These are phyloP conservation scores for Potentilla sterilis DNA, from an alignment of 306 rosid species.

Conservation along the genomic window DNA sequence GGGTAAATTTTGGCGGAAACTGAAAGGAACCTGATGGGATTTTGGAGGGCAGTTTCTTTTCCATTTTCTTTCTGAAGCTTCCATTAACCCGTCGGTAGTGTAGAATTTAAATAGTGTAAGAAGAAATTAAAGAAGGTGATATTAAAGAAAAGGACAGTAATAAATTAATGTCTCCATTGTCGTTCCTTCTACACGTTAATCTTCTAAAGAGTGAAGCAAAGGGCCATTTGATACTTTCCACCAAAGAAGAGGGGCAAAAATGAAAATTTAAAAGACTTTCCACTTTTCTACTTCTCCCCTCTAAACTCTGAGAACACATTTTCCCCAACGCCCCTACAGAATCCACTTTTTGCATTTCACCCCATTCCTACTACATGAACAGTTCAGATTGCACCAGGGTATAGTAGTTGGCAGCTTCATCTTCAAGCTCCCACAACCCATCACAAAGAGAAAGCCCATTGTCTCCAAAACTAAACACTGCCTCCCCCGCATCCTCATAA, in stretches of 20 bases:
- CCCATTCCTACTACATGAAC: conserved; percentile 38
- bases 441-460: conserved; percentile 40
- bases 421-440: conserved; percentile 81
- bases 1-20: no score
- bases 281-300: conserved; percentile 18
- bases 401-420: conserved; percentile 76
- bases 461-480: conserved; percentile 21
- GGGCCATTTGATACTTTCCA: not conserved
- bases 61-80: no score
- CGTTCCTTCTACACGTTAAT: conserved; percentile 29
- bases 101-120: no score
- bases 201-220: not conserved
- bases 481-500: conserved; percentile 21
- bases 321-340: not conserved
- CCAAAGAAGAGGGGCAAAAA: conserved; percentile 33
- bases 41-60: no score
- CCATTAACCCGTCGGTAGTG: no score
- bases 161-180: not conserved
- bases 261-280: conserved; percentile 13
- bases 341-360: not conserved
- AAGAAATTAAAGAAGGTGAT: not conserved
- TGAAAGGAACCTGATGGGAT: no score
- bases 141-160: not conserved
- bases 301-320: not conserved
- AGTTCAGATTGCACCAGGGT: conserved; percentile 70